phyloP scores from a whole-genome alignment of 1,284 basidiomycete genomes.

The Rhodotorula sp. region DNA sequence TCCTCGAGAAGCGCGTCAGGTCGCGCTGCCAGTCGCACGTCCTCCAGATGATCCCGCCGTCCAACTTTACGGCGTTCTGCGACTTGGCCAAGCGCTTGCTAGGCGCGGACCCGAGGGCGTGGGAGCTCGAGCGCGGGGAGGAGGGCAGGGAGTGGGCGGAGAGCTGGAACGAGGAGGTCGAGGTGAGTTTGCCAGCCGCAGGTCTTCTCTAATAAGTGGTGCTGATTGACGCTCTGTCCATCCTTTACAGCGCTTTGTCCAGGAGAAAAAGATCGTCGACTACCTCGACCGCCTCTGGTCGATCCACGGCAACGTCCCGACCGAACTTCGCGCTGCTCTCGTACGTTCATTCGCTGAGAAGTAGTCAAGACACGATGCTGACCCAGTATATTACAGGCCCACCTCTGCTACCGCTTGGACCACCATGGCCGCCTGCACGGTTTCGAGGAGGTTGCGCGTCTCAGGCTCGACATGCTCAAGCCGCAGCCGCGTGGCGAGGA shows the following conservation, averaged over 20 bases:
- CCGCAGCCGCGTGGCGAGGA: slow-evolving; percentile 3
- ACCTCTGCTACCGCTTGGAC: slow-evolving; percentile 24
- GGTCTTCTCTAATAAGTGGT: slow-evolving; percentile 44
- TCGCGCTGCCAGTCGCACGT: slow-evolving; percentile 91
- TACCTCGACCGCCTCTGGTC: slow-evolving; percentile 59
- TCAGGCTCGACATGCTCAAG: slow-evolving; percentile 19
- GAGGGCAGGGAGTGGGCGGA: slow-evolving; percentile 49
- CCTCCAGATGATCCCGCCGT: slow-evolving; percentile 60
- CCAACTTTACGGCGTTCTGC: slow-evolving; percentile 17
- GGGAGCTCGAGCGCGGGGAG: slow-evolving; percentile 45
- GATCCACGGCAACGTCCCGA: slow-evolving; percentile 32
- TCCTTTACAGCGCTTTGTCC: slow-evolving; percentile 45
- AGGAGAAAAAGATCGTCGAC: slow-evolving; percentile 44
- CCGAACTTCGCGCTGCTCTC: slow-evolving; percentile 23
- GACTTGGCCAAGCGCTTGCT: slow-evolving; percentile 45
- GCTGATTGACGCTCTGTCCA: slow-evolving; percentile 25
- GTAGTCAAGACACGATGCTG: too few relatives aligned
- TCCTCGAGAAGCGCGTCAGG: slow-evolving; percentile 91
- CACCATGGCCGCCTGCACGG: not conserved
- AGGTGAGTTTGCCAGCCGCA: slow-evolving; percentile 48
- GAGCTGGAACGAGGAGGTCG: slow-evolving; percentile 64
- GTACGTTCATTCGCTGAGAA: slow-evolving; percentile 12
- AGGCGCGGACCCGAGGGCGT: slow-evolving; percentile 46
- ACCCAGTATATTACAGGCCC: not conserved
- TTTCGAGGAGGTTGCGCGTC: slow-evolving; percentile 4